Evolutionary conservation across 2,329 filamentous ascomycete genomes (phyloP).

Genomic region (Cladorrhinum sp.): DNA sequence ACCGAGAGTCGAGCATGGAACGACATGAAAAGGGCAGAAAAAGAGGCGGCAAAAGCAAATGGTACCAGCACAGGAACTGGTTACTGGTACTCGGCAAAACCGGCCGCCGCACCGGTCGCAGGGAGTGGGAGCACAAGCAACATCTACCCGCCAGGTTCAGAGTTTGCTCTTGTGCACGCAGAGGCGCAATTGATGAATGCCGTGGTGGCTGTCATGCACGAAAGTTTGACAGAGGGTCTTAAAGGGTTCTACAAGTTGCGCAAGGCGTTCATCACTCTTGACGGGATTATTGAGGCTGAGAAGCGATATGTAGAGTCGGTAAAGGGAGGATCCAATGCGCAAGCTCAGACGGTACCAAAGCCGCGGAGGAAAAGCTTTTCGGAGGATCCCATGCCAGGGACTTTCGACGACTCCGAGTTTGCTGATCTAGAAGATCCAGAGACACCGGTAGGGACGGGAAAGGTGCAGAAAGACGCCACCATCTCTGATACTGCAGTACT

Average conservation of each 20-base stretch:
- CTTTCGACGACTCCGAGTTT: constrained; percentile 37
- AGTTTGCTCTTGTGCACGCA: constrained; percentile 80
- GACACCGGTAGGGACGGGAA: constrained; percentile 14
- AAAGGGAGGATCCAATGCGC: constrained; percentile 1
- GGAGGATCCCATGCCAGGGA: constrained; percentile 39
- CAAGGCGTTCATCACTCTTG: constrained; percentile 81
- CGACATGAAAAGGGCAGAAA: constrained; percentile 72
- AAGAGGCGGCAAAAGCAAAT: constrained; percentile 44
- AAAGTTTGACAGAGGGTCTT: constrained; percentile 86
- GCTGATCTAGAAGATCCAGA: constrained; percentile 26
- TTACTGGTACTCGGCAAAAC: constrained; percentile 27
- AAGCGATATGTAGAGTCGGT: constrained; percentile 47
- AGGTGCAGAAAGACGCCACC: constrained; percentile 44
- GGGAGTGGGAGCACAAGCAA: constrained; percentile 37
- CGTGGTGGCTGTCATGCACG: constrained; percentile 83
- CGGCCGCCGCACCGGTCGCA: constrained; percentile 29
- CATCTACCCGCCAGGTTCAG: constrained; percentile 78
- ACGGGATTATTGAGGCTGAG: constrained; percentile 75
- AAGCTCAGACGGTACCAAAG: background rate
- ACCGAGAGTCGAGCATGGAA: constrained; percentile 74
- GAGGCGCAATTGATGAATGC: constrained; percentile 87
- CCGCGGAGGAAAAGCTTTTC: constrained; percentile 17
- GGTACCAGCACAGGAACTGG: constrained; percentile 20
- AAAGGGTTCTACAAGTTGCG: constrained; percentile 90
- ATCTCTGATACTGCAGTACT: constrained; percentile 6